A percentile compares a stretch with the other conserved stretches of the same genome.
phyloP scores from a whole-genome alignment of 208 protist species.

The Endotrypanum monterogeii region DNA sequence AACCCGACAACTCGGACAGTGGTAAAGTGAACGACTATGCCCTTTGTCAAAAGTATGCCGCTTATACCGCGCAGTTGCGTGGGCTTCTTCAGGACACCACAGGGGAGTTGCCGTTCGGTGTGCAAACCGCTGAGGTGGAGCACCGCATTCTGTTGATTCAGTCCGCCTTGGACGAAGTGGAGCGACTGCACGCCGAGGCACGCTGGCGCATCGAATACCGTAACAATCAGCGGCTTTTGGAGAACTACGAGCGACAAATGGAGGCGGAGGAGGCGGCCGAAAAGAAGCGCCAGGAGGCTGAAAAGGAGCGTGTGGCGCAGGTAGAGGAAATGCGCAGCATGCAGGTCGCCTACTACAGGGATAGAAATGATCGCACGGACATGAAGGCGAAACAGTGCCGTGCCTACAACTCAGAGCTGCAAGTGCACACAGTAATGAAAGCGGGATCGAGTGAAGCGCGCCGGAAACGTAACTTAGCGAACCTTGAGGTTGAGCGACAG shows the following conservation, averaged over 20 bases:
- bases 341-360: constrained; percentile 53
- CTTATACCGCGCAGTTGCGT: constrained; percentile 62
- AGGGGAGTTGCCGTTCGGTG: constrained; percentile 50
- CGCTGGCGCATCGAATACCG: constrained; percentile 37
- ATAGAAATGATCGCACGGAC: constrained; percentile 51
- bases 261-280: constrained; percentile 40
- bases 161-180: constrained; percentile 54
- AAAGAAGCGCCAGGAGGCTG: constrained; percentile 37
- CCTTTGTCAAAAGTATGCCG: constrained; percentile 40
- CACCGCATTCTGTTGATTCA: constrained; percentile 65
- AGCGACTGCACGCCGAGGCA: constrained; percentile 39
- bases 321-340: constrained; percentile 48
- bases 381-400: constrained; percentile 43
- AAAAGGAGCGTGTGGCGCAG: constrained; percentile 50
- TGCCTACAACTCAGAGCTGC: constrained; percentile 39
- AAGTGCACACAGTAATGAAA: constrained; percentile 44
- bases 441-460: constrained; percentile 46
- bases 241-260: constrained; percentile 43
- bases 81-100: constrained; percentile 60
- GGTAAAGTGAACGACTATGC: constrained; percentile 21
- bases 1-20: not conserved
- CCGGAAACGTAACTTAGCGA: constrained; percentile 41
- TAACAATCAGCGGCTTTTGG: constrained; percentile 34
- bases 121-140: constrained; percentile 52
- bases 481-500: constrained; percentile 48